Percentiles rank a stretch among this genome's conserved stretches.
phyloP scores from a whole-genome alignment of 371 early-diverging fungal species.

The Saksenaea oblongispora region DNA sequence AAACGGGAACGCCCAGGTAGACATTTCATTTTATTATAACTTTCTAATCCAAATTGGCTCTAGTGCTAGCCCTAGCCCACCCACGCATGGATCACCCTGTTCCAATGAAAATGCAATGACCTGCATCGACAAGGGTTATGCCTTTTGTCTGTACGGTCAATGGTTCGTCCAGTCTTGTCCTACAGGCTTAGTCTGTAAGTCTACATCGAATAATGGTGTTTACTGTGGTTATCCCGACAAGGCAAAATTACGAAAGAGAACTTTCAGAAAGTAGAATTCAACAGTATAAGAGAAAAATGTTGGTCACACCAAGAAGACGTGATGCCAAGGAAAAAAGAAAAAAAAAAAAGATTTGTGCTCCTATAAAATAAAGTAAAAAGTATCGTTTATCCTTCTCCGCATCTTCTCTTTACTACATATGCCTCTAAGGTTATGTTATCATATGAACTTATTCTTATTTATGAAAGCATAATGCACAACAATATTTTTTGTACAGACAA shows the following conservation, averaged over 20 bases:
- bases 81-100: conserved; percentile 9
- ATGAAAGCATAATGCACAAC: not conserved
- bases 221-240: not conserved
- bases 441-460: not conserved
- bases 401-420: not conserved
- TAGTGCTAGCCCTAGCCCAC: conserved; percentile 5
- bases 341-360: not conserved
- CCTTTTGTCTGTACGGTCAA: conserved; percentile 12
- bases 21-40: not conserved
- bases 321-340: not conserved
- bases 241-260: not conserved
- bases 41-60: not conserved
- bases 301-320: not conserved
- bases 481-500: not conserved
- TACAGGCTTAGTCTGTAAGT: conserved; percentile 11
- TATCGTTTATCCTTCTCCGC: not conserved
- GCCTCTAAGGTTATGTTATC: not conserved
- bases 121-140: conserved; percentile 9
- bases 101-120: conserved; percentile 1
- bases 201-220: not conserved
- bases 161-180: conserved; percentile 15
- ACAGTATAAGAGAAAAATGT: not conserved
- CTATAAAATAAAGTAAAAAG: not conserved
- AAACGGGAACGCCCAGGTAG: not conserved
- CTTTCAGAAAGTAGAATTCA: not conserved